Conservation (phyloP, 73 alveolate species). For the Tetrahymena borealis region DNA sequence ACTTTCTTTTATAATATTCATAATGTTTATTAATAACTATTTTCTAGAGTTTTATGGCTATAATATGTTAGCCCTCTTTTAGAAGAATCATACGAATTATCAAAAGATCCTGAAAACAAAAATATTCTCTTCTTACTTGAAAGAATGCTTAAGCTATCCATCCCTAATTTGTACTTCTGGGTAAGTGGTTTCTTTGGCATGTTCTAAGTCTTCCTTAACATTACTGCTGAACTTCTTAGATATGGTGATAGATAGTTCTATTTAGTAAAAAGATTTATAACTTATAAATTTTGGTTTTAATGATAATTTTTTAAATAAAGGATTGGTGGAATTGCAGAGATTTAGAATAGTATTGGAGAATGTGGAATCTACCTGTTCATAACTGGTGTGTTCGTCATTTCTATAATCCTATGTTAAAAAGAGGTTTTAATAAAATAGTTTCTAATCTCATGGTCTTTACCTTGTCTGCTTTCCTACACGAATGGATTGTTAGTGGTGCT, state of each 20-base stretch:
- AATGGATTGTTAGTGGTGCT: conserved; percentile 63
- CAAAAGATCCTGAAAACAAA: conserved; percentile 10
- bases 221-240: conserved; percentile 65
- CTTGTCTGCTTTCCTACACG: conserved; percentile 75
- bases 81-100: conserved; percentile 27
- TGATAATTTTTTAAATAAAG: background rate
- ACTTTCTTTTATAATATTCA: background rate
- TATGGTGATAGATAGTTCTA: conserved; percentile 84
- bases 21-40: background rate
- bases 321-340: conserved; percentile 63
- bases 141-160: conserved; percentile 42
- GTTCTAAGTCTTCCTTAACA: conserved; percentile 66
- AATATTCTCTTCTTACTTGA: conserved; percentile 14
- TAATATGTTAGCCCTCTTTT: conserved; percentile 41
- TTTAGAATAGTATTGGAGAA: conserved; percentile 54
- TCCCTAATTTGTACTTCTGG: conserved; percentile 79
- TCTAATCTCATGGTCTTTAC: conserved; percentile 57
- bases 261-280: background rate
- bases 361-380: conserved; percentile 87
- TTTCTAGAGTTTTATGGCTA: conserved; percentile 22
- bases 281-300: background rate
- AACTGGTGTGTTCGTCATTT: conserved; percentile 74
- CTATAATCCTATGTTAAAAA: conserved; percentile 67
- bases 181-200: conserved; percentile 65
- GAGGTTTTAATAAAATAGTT: conserved; percentile 46